Evolutionary conservation across 2,329 filamentous ascomycete species (phyloP).

Genomic region (Fusarium luffae): DNA sequence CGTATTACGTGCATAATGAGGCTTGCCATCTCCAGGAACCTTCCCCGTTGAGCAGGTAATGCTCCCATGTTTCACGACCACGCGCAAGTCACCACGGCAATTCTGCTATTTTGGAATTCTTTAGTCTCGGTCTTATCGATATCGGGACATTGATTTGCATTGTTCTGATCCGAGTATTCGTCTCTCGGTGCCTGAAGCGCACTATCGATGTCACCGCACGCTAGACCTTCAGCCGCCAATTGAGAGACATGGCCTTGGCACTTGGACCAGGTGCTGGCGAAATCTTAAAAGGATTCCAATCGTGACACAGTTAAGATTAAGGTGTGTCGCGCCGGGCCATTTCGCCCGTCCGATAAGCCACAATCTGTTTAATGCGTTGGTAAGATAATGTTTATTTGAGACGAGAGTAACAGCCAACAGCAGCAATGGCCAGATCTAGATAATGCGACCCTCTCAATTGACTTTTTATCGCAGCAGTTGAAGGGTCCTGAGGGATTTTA

Average conservation of each 20-base stretch:
- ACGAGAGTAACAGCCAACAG: too few species aligned
- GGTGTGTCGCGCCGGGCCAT: not conserved
- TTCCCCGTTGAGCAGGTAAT: not conserved
- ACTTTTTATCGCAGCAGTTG: not conserved
- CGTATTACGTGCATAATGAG: not conserved
- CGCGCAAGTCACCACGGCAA: rapidly evolving
- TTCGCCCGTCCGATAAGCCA: not conserved
- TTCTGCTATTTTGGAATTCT: not conserved
- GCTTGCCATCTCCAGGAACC: not conserved
- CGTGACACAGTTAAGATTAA: not conserved
- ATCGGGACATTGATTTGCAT: not conserved
- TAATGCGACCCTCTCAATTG: not conserved
- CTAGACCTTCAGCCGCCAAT: slow-evolving; percentile 1
- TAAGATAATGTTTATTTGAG: too few species aligned
- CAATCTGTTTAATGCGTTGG: not conserved
- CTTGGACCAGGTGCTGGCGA: not conserved
- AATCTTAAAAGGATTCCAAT: not conserved
- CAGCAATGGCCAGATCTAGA: not conserved
- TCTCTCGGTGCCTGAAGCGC: not conserved
- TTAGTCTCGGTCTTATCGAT: not conserved
- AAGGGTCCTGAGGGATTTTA: not conserved
- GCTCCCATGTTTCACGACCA: not conserved
- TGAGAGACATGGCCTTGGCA: not conserved
- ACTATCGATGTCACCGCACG: not conserved
- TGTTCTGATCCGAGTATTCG: not conserved